Evolutionary conservation across 208 protist species (phyloP).

Genomic region (Tritrichomonas musculus): DNA sequence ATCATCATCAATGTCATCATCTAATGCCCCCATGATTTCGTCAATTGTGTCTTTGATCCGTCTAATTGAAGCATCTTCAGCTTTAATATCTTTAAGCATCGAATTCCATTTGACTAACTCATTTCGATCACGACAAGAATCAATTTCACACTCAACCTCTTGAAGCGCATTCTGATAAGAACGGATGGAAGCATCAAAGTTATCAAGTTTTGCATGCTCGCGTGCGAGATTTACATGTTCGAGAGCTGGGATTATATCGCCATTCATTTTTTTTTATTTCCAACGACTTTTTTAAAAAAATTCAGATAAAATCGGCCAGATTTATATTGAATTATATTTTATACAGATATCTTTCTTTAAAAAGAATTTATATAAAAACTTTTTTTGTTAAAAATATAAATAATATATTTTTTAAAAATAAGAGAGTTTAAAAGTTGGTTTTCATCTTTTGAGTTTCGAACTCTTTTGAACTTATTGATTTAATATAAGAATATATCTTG

Average conservation of each 20-base stretch:
- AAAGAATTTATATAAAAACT: no score
- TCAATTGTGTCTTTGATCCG: neutral
- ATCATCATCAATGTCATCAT: neutral
- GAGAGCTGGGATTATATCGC: neutral
- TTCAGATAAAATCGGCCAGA: no score
- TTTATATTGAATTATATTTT: no score
- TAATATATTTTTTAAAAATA: no score
- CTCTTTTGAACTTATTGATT: no score
- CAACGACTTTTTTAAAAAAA: no score
- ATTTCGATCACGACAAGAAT: neutral
- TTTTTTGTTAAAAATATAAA: no score
- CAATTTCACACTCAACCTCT: neutral
- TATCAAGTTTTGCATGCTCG: slow-evolving; percentile 45
- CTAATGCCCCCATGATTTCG: neutral
- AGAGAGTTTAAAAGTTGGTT: no score
- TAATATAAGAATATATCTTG: no score
- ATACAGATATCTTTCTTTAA: no score
- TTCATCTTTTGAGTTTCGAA: no score
- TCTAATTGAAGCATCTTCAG: neutral
- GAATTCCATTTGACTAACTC: neutral
- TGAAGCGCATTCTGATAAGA: neutral
- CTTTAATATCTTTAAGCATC: neutral
- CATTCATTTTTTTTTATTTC: no score
- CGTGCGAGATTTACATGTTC: slow-evolving; percentile 37
- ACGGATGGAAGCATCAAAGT: slow-evolving; percentile 47